Conservation (phyloP, 2,329 filamentous ascomycete genomes). For the Talaromyces verruculosus region DNA sequence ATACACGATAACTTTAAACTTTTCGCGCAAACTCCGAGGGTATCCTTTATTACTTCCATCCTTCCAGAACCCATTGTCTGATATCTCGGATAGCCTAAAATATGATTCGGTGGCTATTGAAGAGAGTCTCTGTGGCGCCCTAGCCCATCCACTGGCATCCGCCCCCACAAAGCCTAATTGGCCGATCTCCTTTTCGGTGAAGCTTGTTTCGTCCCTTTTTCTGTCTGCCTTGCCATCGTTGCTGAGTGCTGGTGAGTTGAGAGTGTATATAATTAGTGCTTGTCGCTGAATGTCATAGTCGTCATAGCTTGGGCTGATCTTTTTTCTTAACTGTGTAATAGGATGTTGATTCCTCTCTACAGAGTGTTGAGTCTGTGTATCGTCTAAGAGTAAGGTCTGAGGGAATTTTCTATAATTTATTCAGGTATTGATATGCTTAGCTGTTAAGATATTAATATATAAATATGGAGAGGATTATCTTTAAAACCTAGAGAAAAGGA, state of each 20-base stretch:
- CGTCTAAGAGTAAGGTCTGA: neutral
- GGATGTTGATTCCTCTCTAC: neutral
- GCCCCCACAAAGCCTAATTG: constrained; percentile 14
- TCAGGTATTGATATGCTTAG: neutral
- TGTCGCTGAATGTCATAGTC: neutral
- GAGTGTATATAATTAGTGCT: neutral
- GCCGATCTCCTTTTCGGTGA: neutral
- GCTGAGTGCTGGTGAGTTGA: neutral
- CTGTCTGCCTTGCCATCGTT: neutral
- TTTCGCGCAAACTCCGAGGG: neutral
- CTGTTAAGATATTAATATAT: neutral
- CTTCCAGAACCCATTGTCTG: neutral
- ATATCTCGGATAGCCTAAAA: too few relatives aligned
- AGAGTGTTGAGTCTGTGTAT: neutral
- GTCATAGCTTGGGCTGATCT: neutral
- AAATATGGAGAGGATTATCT: neutral
- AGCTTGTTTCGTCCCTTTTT: neutral
- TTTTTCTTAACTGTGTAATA: neutral
- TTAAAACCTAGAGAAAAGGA: neutral
- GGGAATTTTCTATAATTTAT: neutral
- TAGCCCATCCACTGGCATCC: neutral
- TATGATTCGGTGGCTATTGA: too few relatives aligned
- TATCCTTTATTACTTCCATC: neutral
- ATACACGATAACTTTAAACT: neutral
- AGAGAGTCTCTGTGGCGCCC: neutral